Conservation (phyloP, 2,329 filamentous ascomycete genomes). For the Fusarium sublunatum region DNA sequence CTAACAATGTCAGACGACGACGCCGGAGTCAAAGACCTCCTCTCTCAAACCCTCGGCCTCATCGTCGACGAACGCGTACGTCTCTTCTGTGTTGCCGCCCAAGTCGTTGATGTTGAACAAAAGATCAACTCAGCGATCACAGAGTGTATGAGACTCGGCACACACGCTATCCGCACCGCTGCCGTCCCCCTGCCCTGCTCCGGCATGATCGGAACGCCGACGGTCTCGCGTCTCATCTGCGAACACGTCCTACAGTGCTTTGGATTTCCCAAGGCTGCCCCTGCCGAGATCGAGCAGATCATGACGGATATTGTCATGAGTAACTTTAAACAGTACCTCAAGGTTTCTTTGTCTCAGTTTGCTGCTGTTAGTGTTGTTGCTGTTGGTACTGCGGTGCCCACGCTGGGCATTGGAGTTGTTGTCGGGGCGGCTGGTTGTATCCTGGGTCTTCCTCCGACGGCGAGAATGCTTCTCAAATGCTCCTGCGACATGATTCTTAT, state of each 20-base stretch:
- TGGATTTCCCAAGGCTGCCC: slow-evolving; percentile 43
- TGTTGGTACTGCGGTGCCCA: slow-evolving; percentile 36
- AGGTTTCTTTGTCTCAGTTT: slow-evolving; percentile 41
- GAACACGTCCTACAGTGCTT: slow-evolving; percentile 45
- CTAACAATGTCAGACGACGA: slow-evolving; percentile 36
- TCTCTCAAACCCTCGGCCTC: slow-evolving; percentile 44
- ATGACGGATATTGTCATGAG: slow-evolving; percentile 43
- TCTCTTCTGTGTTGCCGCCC: slow-evolving; percentile 47
- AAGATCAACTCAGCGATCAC: slow-evolving; percentile 48
- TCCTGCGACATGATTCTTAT: slow-evolving; percentile 46
- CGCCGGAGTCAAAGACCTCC: slow-evolving; percentile 39
- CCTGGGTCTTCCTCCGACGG: slow-evolving; percentile 34
- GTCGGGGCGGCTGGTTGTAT: slow-evolving; percentile 36
- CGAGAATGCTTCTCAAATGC: slow-evolving; percentile 43
- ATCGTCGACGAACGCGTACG: slow-evolving; percentile 47
- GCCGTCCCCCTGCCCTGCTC: slow-evolving; percentile 41
- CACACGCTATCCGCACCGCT: slow-evolving; percentile 44
- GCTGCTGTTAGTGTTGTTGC: slow-evolving; percentile 22
- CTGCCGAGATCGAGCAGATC: slow-evolving; percentile 38
- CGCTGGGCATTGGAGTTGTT: slow-evolving; percentile 35
- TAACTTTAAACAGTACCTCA: slow-evolving; percentile 37
- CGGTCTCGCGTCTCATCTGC: slow-evolving; percentile 45
- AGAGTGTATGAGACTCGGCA: slow-evolving; percentile 46
- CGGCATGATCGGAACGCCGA: slow-evolving; percentile 43
- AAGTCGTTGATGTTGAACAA: slow-evolving; percentile 48